Conservation (phyloP, 495 filamentous ascomycete genomes). For the Saxophila tyrrhenica region DNA sequence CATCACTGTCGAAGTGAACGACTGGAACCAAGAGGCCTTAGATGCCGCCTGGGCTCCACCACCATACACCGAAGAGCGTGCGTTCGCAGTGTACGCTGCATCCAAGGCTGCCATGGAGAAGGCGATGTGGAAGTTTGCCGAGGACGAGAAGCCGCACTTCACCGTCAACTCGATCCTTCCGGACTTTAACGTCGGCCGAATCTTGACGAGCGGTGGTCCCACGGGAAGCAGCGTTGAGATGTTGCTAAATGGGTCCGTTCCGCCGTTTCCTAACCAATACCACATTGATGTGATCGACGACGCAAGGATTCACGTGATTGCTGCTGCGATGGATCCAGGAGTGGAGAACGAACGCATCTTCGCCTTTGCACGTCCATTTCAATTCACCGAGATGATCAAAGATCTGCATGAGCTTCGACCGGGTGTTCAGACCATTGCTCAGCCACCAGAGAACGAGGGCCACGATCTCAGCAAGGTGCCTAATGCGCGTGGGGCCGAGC, state of each 20-base stretch:
- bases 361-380: neutral
- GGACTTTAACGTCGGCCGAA: neutral
- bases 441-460: neutral
- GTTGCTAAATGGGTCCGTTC: neutral
- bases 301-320: neutral
- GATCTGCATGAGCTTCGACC: neutral
- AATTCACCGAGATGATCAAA: neutral
- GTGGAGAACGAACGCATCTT: neutral
- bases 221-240: neutral
- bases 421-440: neutral
- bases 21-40: conserved; percentile 33
- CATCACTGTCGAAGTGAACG: neutral
- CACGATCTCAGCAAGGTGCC: neutral
- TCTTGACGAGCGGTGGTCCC: neutral
- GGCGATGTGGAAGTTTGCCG: conserved; percentile 16
- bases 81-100: conserved; percentile 21
- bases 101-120: conserved; percentile 16
- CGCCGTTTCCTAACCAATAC: neutral
- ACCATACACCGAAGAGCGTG: conserved; percentile 23
- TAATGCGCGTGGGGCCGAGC: neutral
- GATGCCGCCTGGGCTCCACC: conserved; percentile 33
- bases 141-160: conserved; percentile 13
- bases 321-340: neutral
- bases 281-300: neutral
- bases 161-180: conserved; percentile 1